Evolutionary conservation across 805 yeast genomes (phyloP), one percentile per base, ranked within the genome.

Genomic region (Pichia californica): DNA sequence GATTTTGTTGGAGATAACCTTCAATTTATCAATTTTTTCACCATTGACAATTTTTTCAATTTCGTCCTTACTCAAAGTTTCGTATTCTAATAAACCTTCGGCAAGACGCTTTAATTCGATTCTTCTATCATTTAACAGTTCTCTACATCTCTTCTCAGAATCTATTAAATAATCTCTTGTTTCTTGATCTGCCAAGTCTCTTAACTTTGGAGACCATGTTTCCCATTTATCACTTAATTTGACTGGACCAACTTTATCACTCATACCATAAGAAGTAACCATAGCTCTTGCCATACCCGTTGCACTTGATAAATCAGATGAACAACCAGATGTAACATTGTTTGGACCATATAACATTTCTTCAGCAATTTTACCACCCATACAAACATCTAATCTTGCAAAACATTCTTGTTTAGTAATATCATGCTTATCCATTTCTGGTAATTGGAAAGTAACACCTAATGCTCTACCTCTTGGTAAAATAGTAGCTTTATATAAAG

Each of bases 361-460:
- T 69, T 93, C 99, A 26, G 99, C 99, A 46, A 88, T 81, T 63
- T 89, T 89, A 51, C 99, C 99, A 48, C 99, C 99, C 99, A 93
- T 93, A 62, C 96, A 88, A 39, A 93, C 99, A 63, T 93, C 99
- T 52, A 93, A 67, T 50, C 95, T 73, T 0, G 98, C 96, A 51
- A 83, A 72, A 62, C 96, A 86, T 66, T 93, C 98, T 48, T 74
- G 78, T 61, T 77, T 84, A 27, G 96, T 88, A 65, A 86, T 84
- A 59, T 91, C 98, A 48, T 86, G 88, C 69, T 93, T 91, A 67
- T 93, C 99, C 91, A 89, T 88, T 62, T 93, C 98, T 3, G 99
- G 99, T 52, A 93, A 76, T 65, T 91, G 98, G 77, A 89, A 93
- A 1, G 99, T 94, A 37, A 93, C 79, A 62, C 99, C 99, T 41